Evolutionary conservation across 192 early-diverging fungal species (phyloP).

Genomic region (Mortierella antarctica): DNA sequence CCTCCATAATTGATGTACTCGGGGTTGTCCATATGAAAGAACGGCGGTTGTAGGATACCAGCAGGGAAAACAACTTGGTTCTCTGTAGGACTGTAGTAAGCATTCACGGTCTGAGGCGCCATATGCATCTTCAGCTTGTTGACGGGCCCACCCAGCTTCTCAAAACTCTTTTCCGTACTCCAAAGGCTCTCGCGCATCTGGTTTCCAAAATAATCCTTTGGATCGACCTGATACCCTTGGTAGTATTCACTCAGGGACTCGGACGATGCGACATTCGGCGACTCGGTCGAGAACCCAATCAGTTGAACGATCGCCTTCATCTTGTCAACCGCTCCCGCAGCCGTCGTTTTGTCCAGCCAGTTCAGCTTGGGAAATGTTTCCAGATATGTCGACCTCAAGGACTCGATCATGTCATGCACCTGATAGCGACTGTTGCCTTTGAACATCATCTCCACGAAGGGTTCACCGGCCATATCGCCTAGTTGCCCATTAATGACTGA

Average conservation of each 20-base stretch:
- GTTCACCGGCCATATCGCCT: conserved; percentile 53
- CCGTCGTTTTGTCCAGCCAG: conserved; percentile 70
- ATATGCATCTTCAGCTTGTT: conserved; percentile 60
- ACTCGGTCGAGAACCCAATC: conserved; percentile 69
- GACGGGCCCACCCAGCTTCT: conserved; percentile 43
- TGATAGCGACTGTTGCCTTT: conserved; percentile 50
- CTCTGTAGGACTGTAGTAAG: conserved; percentile 59
- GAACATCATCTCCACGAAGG: conserved; percentile 51
- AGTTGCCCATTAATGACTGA: conserved; percentile 31
- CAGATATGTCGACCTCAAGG: conserved; percentile 55
- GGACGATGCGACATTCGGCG: conserved; percentile 60
- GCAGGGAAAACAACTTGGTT: conserved; percentile 66
- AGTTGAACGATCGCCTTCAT: conserved; percentile 64
- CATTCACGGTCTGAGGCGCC: conserved; percentile 66
- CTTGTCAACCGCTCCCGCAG: conserved; percentile 61
- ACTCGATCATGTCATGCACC: conserved; percentile 57
- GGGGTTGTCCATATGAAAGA: conserved; percentile 66
- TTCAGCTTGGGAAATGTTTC: conserved; percentile 52
- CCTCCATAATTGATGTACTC: conserved; percentile 73
- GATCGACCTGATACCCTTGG: conserved; percentile 53
- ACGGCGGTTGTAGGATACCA: conserved; percentile 70
- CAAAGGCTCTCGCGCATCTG: conserved; percentile 55
- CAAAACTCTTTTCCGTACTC: conserved; percentile 34
- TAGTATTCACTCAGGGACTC: conserved; percentile 62
- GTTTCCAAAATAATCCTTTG: conserved; percentile 68